phyloP scores from a whole-genome alignment of 2,329 filamentous ascomycete species.

The Fusarium clavum region DNA sequence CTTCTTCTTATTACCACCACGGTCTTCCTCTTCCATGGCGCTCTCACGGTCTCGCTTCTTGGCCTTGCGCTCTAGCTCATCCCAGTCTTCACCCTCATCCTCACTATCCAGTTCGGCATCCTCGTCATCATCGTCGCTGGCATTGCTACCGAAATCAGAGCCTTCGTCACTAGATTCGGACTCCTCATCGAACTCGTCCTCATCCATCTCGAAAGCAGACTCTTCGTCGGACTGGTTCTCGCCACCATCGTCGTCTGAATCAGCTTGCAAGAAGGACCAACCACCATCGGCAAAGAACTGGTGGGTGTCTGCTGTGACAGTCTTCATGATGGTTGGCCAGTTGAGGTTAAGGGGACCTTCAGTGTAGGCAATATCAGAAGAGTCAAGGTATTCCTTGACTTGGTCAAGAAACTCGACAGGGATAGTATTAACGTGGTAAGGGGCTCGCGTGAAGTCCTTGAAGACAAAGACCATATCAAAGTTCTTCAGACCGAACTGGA shows the following conservation, averaged over 20 bases:
- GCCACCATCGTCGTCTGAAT: constrained; percentile 85
- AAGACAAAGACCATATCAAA: constrained; percentile 99
- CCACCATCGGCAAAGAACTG: constrained; percentile 95
- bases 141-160: constrained; percentile 93
- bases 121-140: constrained; percentile 84
- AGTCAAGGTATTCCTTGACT: constrained; percentile 98
- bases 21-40: constrained; percentile 67
- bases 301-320: constrained; percentile 91
- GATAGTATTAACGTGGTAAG: constrained; percentile 97
- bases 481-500: constrained; percentile 97
- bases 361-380: constrained; percentile 91
- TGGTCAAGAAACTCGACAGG: constrained; percentile 94
- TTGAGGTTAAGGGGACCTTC: constrained; percentile 98
- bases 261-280: constrained; percentile 90
- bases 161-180: constrained; percentile 84
- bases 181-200: constrained; percentile 85
- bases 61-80: constrained; percentile 91
- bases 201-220: constrained; percentile 89
- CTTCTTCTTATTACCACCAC: constrained; percentile 78
- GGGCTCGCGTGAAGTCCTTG: constrained; percentile 93
- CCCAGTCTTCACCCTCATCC: constrained; percentile 89
- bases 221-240: constrained; percentile 88
- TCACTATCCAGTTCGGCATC: constrained; percentile 73
- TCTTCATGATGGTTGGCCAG: constrained; percentile 99
- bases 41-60: constrained; percentile 83